Base-by-base conservation (phyloP, 2,329 filamentous ascomycete species). In the Diaporthe sp. region DNA sequence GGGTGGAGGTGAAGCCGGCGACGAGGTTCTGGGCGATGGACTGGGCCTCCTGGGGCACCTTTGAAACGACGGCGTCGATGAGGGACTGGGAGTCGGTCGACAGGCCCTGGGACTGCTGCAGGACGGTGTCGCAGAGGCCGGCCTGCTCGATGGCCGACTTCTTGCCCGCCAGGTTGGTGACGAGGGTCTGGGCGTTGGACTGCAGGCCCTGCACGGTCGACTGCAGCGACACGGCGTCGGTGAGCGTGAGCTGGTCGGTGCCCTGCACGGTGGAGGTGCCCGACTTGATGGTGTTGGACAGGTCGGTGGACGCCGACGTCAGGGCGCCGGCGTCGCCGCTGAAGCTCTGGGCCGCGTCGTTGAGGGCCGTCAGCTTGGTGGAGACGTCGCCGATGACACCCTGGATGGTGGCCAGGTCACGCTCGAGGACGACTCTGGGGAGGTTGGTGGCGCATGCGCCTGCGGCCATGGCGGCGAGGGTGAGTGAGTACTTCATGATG, bases 391-490 rank as follows among this genome's bases (percentile, higher is more conserved):
- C 91, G 79, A 91, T 87, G 55, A 88, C 89, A 78, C 84, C 91
- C 8, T 91, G 93, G 79, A 88, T 89, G 55, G 88, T 89, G 28
- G 90, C 90, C 6, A 92, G 92, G 58, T 75, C 73, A 46, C 75
- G 75, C 51, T 72, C 44, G 22, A 74, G n/a, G 31, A 67, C 22
- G 67, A 42, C 37, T 31, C 49, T 68, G n/a, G 75, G 67, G 44
- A 70, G 46, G 39, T 76, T 71, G 71, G 70, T 74, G 67, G 77
- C 78, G 19, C 73, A 49, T 55, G 74, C 78, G 34, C 65, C 75
- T 42, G 42, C 37, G 39, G 61, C 74, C 55, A 76, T 55, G 58
- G 74, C 71, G 44, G 61, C 62, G 72, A 76, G 6, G 51, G 61
- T 44, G 51, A 72, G 22, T 58, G 72, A 31, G 62, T 57, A 74